Base-by-base conservation (phyloP, 1,139 yeast species). In the Yamadazyma conglobata region DNA sequence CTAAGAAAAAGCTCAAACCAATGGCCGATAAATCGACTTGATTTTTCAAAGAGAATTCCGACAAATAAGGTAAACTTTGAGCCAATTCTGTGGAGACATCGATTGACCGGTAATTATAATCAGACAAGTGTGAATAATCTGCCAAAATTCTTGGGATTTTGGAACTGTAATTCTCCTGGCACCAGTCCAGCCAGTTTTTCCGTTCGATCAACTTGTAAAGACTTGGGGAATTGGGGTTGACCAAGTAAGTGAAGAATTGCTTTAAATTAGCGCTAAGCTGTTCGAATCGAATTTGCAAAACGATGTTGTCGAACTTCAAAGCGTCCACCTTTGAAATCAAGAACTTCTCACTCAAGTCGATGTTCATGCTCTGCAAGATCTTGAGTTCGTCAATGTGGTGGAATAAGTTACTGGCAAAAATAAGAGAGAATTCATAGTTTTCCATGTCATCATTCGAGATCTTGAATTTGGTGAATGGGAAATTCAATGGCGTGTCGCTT, bases 391-490 rank as follows among this genome's bases (percentile, higher is more conserved):
- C 46, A 10, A 46, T 33, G 22, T 30, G 42, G 4, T 39, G 22
- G 24, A 35, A 40, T n/a, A 49, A 19, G 4, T 40, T 36, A 15
- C 33, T 18, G 6, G 43, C 33, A 25, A 35, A 44, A 15, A 47
- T 34, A 39, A 44, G 40, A 1, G 54, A 45, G 28, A 46, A 40
- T 27, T 47, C 53, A 30, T 35, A 48, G 30, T 47, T 45, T 24
- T 39, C 39, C 19, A 40, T 28, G 7, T 19, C 19, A 20, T 33
- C 30, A 7, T 35, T 25, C 5, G 49, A 47, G 8, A 46, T 35
- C 19, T 33, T 32, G 27, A 48, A 39, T 22, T 34, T 37, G 5
- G 47, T 42, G 20, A 42, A 30, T 3, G 30, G 10, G 16, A 30
- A 32, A 4, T 29, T 14, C 30, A 37, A 26, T 3, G 37, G 40